Percentiles rank a stretch among this genome's conserved stretches.
These are phyloP conservation scores for Acmispon strigosus DNA, from an alignment of 306 rosid species.

Conservation along the genomic window DNA sequence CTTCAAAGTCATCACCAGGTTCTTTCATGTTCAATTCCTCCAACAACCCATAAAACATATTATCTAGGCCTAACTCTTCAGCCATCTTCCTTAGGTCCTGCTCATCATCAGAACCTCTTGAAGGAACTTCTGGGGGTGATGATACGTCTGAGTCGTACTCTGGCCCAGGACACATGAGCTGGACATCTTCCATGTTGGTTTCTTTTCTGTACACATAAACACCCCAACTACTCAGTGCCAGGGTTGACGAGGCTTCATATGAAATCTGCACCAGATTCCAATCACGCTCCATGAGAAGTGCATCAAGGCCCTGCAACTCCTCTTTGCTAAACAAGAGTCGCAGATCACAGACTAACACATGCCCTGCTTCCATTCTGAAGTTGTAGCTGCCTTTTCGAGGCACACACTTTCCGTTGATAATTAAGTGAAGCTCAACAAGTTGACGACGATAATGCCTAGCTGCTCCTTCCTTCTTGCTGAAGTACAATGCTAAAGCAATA, in stretches of 20 bases:
- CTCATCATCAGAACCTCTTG: background rate
- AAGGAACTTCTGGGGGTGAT: background rate
- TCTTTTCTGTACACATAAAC: background rate
- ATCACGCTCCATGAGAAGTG: background rate
- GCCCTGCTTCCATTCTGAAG: background rate
- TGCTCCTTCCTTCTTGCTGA: no score
- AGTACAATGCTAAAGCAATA: background rate
- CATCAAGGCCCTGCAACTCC: background rate
- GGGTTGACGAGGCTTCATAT: background rate
- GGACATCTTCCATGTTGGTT: background rate
- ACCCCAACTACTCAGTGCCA: background rate
- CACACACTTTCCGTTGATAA: background rate
- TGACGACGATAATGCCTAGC: background rate
- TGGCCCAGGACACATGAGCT: no score
- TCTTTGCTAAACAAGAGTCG: background rate
- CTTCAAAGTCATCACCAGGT: background rate
- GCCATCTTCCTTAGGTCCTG: background rate
- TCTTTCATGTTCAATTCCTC: background rate
- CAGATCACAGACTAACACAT: background rate
- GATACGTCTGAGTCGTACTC: no score
- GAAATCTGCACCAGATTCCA: background rate
- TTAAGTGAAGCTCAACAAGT: background rate
- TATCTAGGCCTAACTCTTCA: background rate
- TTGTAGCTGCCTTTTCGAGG: background rate
- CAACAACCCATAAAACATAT: background rate